Evolutionary conservation across 352 stramenopile genomes (phyloP).

Genomic region (Chrysophaeum taylorii): DNA sequence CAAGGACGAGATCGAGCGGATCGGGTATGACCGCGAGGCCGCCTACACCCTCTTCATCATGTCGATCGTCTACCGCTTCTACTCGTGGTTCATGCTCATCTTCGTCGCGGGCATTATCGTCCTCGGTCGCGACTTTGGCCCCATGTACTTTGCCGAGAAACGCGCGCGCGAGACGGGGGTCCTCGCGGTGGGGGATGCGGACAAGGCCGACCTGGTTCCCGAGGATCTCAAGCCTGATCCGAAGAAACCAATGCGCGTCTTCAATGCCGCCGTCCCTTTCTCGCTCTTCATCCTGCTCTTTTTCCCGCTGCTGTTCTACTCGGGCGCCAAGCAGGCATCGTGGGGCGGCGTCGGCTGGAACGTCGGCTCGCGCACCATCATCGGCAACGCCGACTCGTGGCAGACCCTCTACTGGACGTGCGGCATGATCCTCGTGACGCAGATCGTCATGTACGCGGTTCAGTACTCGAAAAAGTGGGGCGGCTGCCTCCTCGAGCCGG

Average conservation of each 20-base stretch:
- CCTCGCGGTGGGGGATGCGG: slow-evolving; percentile 7
- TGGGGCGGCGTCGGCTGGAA: slow-evolving; percentile 1
- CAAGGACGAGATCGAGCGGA: slow-evolving; percentile 38
- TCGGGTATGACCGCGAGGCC: slow-evolving; percentile 31
- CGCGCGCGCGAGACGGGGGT: neutral
- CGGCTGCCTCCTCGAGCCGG: neutral
- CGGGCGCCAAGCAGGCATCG: slow-evolving; percentile 3
- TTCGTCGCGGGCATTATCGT: slow-evolving; percentile 16
- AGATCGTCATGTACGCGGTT: slow-evolving; percentile 1
- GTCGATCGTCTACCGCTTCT: slow-evolving; percentile 27
- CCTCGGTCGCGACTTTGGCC: slow-evolving; percentile 36
- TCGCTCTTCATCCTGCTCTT: slow-evolving; percentile 6
- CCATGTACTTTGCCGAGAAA: slow-evolving; percentile 46
- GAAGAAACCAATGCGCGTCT: slow-evolving; percentile 22
- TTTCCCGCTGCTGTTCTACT: slow-evolving; percentile 9
- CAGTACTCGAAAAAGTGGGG: slow-evolving; percentile 13
- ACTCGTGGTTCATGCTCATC: slow-evolving; percentile 25
- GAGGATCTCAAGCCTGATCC: slow-evolving; percentile 13
- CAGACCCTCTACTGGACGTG: neutral
- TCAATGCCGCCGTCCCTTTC: slow-evolving; percentile 31
- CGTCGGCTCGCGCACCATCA: neutral
- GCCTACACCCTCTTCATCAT: slow-evolving; percentile 45
- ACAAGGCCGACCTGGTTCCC: slow-evolving; percentile 12
- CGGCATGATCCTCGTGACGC: neutral
- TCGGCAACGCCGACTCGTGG: slow-evolving; percentile 8